A percentile compares a stretch with the other conserved stretches of the same genome.
Conservation (phyloP, 495 filamentous ascomycete genomes). For the Neurospora sp. region DNA sequence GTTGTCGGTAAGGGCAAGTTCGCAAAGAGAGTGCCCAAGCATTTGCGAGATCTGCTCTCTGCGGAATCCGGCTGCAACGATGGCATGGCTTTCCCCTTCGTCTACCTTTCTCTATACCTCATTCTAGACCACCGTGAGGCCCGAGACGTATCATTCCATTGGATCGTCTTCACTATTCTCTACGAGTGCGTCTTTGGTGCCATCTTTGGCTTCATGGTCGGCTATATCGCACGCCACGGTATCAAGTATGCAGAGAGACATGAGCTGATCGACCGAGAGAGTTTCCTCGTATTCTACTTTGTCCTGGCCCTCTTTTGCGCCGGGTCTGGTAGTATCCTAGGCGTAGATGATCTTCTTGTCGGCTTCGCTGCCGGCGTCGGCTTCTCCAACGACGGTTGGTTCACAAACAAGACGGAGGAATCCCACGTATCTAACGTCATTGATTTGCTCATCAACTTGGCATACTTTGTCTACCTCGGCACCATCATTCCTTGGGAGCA, state of each 20-base stretch:
- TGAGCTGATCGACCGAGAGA: slow-evolving; percentile 87
- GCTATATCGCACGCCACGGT: slow-evolving; percentile 79
- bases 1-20: slow-evolving; percentile 99
- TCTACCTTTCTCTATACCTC: slow-evolving; percentile 85
- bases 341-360: slow-evolving; percentile 92
- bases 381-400: slow-evolving; percentile 99
- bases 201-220: slow-evolving; percentile 77
- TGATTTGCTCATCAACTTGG: slow-evolving; percentile 90
- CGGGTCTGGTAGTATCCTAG: slow-evolving; percentile 83
- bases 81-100: slow-evolving; percentile 98
- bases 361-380: slow-evolving; percentile 93
- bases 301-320: slow-evolving; percentile 93
- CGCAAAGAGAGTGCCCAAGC: slow-evolving; percentile 92
- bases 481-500: slow-evolving; percentile 92
- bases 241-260: slow-evolving; percentile 83
- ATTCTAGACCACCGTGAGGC: slow-evolving; percentile 65
- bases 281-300: slow-evolving; percentile 98
- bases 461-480: slow-evolving; percentile 96
- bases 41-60: slow-evolving; percentile 88
- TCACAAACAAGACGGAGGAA: slow-evolving; percentile 95
- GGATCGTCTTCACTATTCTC: slow-evolving; percentile 82
- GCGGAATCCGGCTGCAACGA: slow-evolving; percentile 99
- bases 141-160: slow-evolving; percentile 64
- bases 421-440: slow-evolving; percentile 99
- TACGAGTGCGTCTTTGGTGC: slow-evolving; percentile 96